Conservation (phyloP, 768 basidiomycete species). For the Hemileccinum rubropunctum region DNA sequence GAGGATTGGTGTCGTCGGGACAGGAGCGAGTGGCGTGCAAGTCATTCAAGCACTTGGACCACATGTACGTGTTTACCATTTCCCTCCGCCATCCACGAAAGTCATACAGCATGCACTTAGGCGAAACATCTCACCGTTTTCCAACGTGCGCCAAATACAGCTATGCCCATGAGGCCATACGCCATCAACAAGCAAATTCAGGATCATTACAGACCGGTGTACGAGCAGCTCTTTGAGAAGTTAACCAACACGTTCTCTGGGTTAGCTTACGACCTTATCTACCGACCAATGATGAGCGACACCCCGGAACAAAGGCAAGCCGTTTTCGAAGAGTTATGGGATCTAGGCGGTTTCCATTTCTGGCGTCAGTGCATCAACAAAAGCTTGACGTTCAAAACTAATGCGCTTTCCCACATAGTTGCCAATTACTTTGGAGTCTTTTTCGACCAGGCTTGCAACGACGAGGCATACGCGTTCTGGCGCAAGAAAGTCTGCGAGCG, state of each 20-base stretch:
- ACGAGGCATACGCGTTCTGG: slow-evolving; percentile 8
- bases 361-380: slow-evolving; percentile 1
- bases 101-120: background rate
- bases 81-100: background rate
- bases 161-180: slow-evolving; percentile 7
- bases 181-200: slow-evolving; percentile 8
- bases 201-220: slow-evolving; percentile 6
- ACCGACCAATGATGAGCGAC: slow-evolving; percentile 11
- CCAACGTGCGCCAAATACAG: slow-evolving; percentile 9
- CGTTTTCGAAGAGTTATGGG: slow-evolving; percentile 7
- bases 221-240: slow-evolving; percentile 7
- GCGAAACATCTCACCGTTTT: slow-evolving; percentile 5
- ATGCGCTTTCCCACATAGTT: background rate
- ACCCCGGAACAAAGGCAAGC: slow-evolving; percentile 3
- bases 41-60: slow-evolving; percentile 4
- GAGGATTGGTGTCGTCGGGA: slow-evolving; percentile 9
- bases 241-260: slow-evolving; percentile 1
- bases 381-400: background rate
- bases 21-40: slow-evolving; percentile 8
- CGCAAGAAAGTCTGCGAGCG: slow-evolving; percentile 10
- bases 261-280: background rate
- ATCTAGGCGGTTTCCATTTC: slow-evolving; percentile 1
- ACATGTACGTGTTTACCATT: background rate
- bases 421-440: slow-evolving; percentile 3
- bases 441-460: slow-evolving; percentile 2